Evolutionary conservation across 495 filamentous ascomycete genomes (phyloP), one percentile per base, ranked within the genome.

Genomic region (Amphirosellinia nigrospora): DNA sequence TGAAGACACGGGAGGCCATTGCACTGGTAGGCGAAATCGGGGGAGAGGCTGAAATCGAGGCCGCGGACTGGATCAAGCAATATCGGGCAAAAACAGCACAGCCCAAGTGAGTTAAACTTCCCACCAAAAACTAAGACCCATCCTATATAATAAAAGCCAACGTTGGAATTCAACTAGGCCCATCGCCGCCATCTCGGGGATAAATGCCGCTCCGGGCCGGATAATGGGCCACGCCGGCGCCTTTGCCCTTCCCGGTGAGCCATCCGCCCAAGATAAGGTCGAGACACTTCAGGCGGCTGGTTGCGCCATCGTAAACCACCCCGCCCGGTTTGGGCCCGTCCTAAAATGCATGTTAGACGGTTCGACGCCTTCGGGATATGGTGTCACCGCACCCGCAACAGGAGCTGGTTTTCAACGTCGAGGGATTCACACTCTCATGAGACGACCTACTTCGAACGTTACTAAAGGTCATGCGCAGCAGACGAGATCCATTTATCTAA

Each of bases 201-300:
- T 90, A 39, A 80, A 89, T 41, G 91, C 92, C 41, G 84, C 85
- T 8, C 79, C 83, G 19, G 90, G 91, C 1, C 85, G 86, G n/a
- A 86, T 94, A 41, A 96, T 97, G 93, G 94, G 94, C 23, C 94
- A 97, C 79, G 92, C 93, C 16, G 94, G 94, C 19, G 94, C 94
- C 39, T 92, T 93, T 82, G 83, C 86, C 38, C 84, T 88, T 0
- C 82, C 87, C 10, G 90, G 90, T 19, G 92, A 96, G 70, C 88
- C 89, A 9, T 84, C 85, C 66, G 87, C 90, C 0, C 79, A 80
- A 36, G 83, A 82, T 16, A 96, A 96, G 79, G 89, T 92, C 66
- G 83, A 85, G 28, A 85, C 86, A 19, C 84, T 96, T n/a, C 80
- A 91, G 74, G 81, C 84, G 68, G 92, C 89, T 19, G 93, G 93